A percentile compares a stretch with the other conserved stretches of the same genome.
Evolutionary conservation across 2,329 filamentous ascomycete genomes (phyloP).

Genomic region (Diaporthe caulivora): DNA sequence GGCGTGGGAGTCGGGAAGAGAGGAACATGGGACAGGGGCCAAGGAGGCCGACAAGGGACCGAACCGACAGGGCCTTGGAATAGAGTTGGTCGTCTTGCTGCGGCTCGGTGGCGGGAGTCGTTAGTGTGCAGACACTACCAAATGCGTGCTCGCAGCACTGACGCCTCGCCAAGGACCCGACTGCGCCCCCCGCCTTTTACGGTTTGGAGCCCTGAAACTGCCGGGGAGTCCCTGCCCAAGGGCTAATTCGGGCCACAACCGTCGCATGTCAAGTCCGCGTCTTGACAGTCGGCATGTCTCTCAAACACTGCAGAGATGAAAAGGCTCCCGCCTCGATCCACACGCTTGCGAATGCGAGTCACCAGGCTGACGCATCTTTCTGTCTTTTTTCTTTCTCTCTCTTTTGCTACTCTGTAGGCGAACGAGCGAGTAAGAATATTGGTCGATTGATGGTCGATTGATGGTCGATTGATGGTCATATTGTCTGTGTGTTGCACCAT

Average conservation of each 20-base stretch:
- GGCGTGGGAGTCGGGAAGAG: background rate
- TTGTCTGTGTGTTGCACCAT: too few relatives aligned
- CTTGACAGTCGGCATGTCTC: background rate
- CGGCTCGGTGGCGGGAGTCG: slow-evolving; percentile 15
- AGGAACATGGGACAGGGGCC: background rate
- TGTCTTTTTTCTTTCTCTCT: background rate
- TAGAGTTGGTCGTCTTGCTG: slow-evolving; percentile 28
- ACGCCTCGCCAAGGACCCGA: slow-evolving; percentile 7
- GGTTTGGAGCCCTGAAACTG: slow-evolving; percentile 29
- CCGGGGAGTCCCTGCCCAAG: slow-evolving; percentile 1
- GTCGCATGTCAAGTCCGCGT: slow-evolving; percentile 10
- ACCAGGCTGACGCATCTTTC: background rate
- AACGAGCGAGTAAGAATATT: background rate
- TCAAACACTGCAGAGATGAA: slow-evolving; percentile 24
- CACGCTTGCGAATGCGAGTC: slow-evolving; percentile 13
- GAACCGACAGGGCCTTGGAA: slow-evolving; percentile 21
- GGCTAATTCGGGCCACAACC: slow-evolving; percentile 2
- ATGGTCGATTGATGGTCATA: background rate
- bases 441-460: background rate
- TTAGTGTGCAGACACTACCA: background rate
- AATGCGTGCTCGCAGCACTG: background rate
- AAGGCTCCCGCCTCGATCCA: slow-evolving; percentile 2
- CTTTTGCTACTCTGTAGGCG: background rate
- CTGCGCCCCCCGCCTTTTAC: slow-evolving; percentile 36
- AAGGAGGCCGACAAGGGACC: too few relatives aligned